Conservation (phyloP, 1,284 basidiomycete genomes). For the Fomitopsis palustris region DNA sequence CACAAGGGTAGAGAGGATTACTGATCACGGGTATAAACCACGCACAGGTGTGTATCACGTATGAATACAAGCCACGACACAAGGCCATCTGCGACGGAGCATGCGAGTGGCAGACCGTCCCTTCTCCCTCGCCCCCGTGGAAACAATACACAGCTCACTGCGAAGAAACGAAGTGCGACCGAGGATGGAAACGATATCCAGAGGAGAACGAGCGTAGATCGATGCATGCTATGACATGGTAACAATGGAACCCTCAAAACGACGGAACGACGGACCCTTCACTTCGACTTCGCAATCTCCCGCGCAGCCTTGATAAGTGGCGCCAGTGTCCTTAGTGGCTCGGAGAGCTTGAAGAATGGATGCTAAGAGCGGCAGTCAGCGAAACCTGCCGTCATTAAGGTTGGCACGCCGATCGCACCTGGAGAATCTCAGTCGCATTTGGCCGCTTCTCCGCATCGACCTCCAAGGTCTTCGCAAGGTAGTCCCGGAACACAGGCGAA, state of each 20-base stretch:
- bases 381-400: not conserved
- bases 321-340: conserved; percentile 82
- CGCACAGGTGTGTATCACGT: conserved; percentile 18
- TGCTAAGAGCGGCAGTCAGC: conserved; percentile 45
- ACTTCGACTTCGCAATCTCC: conserved; percentile 75
- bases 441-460: conserved; percentile 95
- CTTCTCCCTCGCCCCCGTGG: not conserved
- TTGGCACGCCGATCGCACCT: conserved; percentile 40
- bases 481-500: conserved; percentile 86
- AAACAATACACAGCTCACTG: conserved; percentile 5
- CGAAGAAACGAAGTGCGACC: conserved; percentile 8
- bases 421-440: conserved; percentile 79
- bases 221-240: conserved; percentile 19
- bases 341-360: conserved; percentile 85
- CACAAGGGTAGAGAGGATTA: conserved; percentile 15
- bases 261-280: not conserved
- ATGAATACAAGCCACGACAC: conserved; percentile 14
- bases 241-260: not conserved
- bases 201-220: conserved; percentile 23
- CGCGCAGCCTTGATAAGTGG: conserved; percentile 93
- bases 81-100: not conserved
- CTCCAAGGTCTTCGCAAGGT: conserved; percentile 86
- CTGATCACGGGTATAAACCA: conserved; percentile 24
- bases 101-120: not conserved
- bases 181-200: conserved; percentile 10